Conservation (phyloP, 1,284 basidiomycete genomes). For the Ustilago shanxiensis region DNA sequence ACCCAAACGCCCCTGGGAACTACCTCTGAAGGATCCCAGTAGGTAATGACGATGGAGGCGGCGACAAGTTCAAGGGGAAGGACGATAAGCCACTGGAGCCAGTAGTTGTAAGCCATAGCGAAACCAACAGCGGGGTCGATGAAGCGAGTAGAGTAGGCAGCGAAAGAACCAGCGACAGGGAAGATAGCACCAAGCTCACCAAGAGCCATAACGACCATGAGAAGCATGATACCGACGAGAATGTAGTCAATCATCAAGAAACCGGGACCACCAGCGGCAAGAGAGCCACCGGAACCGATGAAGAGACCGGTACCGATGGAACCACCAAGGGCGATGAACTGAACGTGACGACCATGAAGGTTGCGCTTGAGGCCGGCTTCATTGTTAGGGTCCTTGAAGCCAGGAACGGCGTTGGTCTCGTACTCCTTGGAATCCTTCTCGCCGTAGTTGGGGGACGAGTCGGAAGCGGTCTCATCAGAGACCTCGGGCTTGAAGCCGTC, state of each 20-base stretch:
- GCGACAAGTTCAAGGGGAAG: slow-evolving; percentile 66
- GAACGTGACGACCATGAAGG: slow-evolving; percentile 62
- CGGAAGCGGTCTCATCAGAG: slow-evolving; percentile 20
- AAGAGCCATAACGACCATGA: slow-evolving; percentile 70
- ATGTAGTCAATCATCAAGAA: slow-evolving; percentile 69
- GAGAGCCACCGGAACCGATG: slow-evolving; percentile 73
- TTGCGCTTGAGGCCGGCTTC: slow-evolving; percentile 58
- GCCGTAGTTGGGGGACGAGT: slow-evolving; percentile 13
- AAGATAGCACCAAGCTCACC: slow-evolving; percentile 66
- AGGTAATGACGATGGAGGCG: slow-evolving; percentile 64
- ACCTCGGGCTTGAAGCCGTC: slow-evolving; percentile 59
- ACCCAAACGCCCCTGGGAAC: slow-evolving; percentile 63
- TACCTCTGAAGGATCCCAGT: slow-evolving; percentile 58
- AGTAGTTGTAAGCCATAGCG: slow-evolving; percentile 68
- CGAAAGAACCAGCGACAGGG: slow-evolving; percentile 67
- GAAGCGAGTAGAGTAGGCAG: slow-evolving; percentile 66
- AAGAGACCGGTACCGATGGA: slow-evolving; percentile 73
- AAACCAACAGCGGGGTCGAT: slow-evolving; percentile 67
- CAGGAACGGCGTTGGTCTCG: slow-evolving; percentile 38
- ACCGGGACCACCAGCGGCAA: slow-evolving; percentile 73
- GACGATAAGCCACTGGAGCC: slow-evolving; percentile 66
- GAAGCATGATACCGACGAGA: slow-evolving; percentile 69
- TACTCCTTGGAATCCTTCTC: slow-evolving; percentile 49
- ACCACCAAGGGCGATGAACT: slow-evolving; percentile 64
- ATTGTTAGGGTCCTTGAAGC: slow-evolving; percentile 35